These are phyloP conservation scores for Ophiostoma himal-ulmi DNA, from an alignment of 2,329 filamentous ascomycete species.

Conservation along the genomic window DNA sequence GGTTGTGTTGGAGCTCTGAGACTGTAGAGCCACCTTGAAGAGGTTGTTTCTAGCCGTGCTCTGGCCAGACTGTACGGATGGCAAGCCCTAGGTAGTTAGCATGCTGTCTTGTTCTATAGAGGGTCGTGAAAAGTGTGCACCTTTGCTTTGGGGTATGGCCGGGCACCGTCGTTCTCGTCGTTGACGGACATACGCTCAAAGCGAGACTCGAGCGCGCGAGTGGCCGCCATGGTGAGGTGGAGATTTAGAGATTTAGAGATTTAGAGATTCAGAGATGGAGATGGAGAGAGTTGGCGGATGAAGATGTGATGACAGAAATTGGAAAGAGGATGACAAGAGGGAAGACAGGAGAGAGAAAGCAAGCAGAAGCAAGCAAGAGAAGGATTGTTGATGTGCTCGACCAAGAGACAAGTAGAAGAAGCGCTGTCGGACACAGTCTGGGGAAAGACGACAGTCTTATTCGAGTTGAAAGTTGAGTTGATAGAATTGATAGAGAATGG, in stretches of 20 bases:
- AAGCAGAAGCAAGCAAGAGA: background rate
- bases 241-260: background rate
- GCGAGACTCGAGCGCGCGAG: constrained; percentile 73
- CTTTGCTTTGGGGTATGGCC: constrained; percentile 67
- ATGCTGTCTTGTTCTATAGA: background rate
- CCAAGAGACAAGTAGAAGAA: constrained; percentile 10
- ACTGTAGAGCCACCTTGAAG: constrained; percentile 78
- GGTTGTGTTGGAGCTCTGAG: constrained; percentile 62
- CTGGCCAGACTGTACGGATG: constrained; percentile 41
- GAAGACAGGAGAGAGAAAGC: background rate
- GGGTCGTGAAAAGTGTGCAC: constrained; percentile 43
- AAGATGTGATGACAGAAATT: background rate
- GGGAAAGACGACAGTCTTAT: constrained; percentile 4
- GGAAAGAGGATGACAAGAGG: background rate
- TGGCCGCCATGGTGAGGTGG: constrained; percentile 52
- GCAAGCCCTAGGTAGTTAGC: constrained; percentile 26
- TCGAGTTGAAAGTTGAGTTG: background rate
- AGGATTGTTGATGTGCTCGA: constrained; percentile 5
- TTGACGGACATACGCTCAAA: constrained; percentile 86
- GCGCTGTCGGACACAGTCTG: background rate
- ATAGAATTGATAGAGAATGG: background rate
- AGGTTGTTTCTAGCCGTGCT: constrained; percentile 68
- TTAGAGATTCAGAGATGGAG: background rate
- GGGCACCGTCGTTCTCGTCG: constrained; percentile 69
- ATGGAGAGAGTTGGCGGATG: background rate